These are phyloP conservation scores for Lactarius evosmus DNA, from an alignment of 768 basidiomycete species.

Conservation along the genomic window DNA sequence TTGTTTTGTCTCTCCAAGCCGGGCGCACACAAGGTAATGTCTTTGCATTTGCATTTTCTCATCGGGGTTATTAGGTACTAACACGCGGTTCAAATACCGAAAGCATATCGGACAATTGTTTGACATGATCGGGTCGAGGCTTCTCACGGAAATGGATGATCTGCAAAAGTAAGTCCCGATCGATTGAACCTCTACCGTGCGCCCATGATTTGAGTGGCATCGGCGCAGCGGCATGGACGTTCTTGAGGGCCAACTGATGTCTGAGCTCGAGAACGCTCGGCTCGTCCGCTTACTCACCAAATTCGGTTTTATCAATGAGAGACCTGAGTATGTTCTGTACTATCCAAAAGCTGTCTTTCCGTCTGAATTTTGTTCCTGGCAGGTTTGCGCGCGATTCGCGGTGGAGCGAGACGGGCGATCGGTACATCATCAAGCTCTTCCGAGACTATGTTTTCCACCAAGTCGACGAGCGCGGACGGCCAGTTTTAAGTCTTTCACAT, in stretches of 20 bases:
- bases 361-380: not conserved
- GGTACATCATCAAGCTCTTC: constrained; percentile 98
- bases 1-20: constrained; percentile 76
- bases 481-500: constrained; percentile 86
- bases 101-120: constrained; percentile 78
- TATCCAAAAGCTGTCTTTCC: not conserved
- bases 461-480: constrained; percentile 85
- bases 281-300: constrained; percentile 87
- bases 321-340: constrained; percentile 78
- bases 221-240: constrained; percentile 66
- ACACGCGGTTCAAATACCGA: constrained; percentile 9
- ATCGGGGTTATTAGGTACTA: not conserved
- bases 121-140: constrained; percentile 69
- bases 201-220: constrained; percentile 4
- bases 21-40: constrained; percentile 57
- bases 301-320: constrained; percentile 97
- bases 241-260: constrained; percentile 77
- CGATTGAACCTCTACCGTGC: constrained; percentile 2
- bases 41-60: constrained; percentile 11
- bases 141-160: constrained; percentile 81
- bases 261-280: constrained; percentile 92
- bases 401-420: constrained; percentile 98
- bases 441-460: constrained; percentile 98
- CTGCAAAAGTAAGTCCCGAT: constrained; percentile 57
- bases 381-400: constrained; percentile 94